These are phyloP conservation scores for Lippia alba DNA, from an alignment of 305 asterid genomes.

Conservation along the genomic window DNA sequence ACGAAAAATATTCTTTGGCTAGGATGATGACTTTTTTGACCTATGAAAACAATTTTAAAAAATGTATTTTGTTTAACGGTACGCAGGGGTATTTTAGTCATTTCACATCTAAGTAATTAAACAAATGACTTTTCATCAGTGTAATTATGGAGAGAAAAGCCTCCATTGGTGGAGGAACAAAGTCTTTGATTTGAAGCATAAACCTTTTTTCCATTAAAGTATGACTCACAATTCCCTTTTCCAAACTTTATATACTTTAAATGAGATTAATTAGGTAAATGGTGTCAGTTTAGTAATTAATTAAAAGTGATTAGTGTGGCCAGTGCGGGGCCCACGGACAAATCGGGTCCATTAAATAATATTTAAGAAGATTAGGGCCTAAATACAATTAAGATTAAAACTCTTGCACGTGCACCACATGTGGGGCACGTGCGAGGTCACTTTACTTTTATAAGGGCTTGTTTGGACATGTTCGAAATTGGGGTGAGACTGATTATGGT, in stretches of 20 bases:
- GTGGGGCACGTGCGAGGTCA: constrained; percentile 35
- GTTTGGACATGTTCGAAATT: not conserved
- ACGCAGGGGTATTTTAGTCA: constrained; percentile 38
- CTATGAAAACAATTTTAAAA: constrained; percentile 22
- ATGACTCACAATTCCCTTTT: constrained; percentile 36
- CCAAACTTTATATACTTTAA: constrained; percentile 38
- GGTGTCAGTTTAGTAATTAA: constrained; percentile 27
- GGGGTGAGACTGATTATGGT: not conserved
- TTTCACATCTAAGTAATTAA: not conserved
- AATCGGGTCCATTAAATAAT: no score
- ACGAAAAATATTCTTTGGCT: not conserved
- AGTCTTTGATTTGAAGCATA: constrained; percentile 57
- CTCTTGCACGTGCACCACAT: constrained; percentile 41
- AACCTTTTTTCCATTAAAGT: constrained; percentile 45
- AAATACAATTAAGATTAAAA: not conserved
- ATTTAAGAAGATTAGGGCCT: no score
- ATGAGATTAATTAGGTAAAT: constrained; percentile 35
- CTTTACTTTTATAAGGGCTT: not conserved
- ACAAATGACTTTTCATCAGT: constrained; percentile 25
- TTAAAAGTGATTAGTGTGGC: constrained; percentile 17
- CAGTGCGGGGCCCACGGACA: constrained; percentile 25
- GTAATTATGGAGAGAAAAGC: constrained; percentile 43
- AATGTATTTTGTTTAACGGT: constrained; percentile 34
- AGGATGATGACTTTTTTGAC: constrained; percentile 33
- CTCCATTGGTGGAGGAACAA: constrained; percentile 36